Evolutionary conservation across 208 protist species (phyloP), one percentile per base, ranked within the genome.

Genomic region (Leishmania braziliensis): DNA sequence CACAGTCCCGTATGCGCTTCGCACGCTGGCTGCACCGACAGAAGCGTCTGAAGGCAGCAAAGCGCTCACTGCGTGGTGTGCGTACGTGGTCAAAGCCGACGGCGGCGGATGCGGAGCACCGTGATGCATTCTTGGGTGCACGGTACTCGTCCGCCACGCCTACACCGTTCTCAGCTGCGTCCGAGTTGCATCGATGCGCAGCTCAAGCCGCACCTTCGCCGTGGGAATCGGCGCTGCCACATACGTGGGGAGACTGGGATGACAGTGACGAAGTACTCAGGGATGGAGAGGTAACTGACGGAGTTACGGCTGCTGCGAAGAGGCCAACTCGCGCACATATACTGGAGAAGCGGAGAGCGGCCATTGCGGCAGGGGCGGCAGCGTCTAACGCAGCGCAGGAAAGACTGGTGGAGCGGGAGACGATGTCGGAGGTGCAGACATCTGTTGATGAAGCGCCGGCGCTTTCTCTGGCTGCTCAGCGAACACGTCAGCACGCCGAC

Each of bases 221-320:
- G 56, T 93, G 87, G 90, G 88, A 91, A 75, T n/a, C 43, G 23
- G 80, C 86, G 48, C 23, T 91, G 60, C n/a, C 72, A 29, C 50
- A 26, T n/a, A 50, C 5, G 46, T 58, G 36, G 20, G 36, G 56
- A 4, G 78, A 75, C 62, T 14, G 23, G n/a, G 46, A 18, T 9
- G 51, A 36, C 0, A 65, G 43, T 54, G 18, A 23, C 5, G 10
- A 43, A 14, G 46, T n/a, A 18, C 60, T 29, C 48, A 10, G 36
- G 5, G 33, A 76, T 12, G 29, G 23, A 20, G 69, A 12, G 69
- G 69, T 14, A 26, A 33, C 43, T 33, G 9, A 51, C 10, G 39
- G 26, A 18, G 23, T 23, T 18, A 54, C 69, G 46, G 36, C 46
- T 46, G 43, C 51, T 36, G 10, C 51, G 20, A 23, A 56, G 33